phyloP scores from a whole-genome alignment of 2,329 filamentous ascomycete genomes.

The Aotearoamyces nothofagi region DNA sequence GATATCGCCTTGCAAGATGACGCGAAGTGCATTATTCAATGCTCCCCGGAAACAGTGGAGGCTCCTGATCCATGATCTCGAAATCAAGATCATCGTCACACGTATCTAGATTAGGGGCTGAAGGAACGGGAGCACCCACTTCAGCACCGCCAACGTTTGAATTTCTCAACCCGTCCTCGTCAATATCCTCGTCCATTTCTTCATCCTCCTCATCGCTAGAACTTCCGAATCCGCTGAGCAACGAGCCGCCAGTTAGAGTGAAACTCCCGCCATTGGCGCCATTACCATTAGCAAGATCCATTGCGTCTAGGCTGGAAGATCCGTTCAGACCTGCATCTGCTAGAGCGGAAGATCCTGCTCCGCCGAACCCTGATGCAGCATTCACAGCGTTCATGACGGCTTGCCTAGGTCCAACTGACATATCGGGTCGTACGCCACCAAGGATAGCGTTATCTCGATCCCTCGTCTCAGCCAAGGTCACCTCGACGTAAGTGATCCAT shows the following conservation, averaged over 20 bases:
- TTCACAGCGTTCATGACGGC: slow-evolving; percentile 41
- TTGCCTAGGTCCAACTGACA: slow-evolving; percentile 66
- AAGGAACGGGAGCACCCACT: slow-evolving; percentile 34
- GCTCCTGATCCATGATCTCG: slow-evolving; percentile 20
- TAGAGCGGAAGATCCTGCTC: slow-evolving; percentile 44
- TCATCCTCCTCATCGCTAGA: slow-evolving; percentile 95
- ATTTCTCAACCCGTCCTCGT: slow-evolving; percentile 35
- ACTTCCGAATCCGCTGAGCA: slow-evolving; percentile 84
- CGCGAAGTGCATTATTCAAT: slow-evolving; percentile 57
- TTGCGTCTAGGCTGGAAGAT: slow-evolving; percentile 26
- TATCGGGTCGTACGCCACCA: slow-evolving; percentile 83
- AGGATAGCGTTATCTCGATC: slow-evolving; percentile 98
- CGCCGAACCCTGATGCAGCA: slow-evolving; percentile 37
- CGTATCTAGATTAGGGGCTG: slow-evolving; percentile 20
- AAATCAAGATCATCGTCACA: slow-evolving; percentile 22
- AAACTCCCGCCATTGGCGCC: slow-evolving; percentile 57
- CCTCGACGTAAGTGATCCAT: slow-evolving; percentile 92
- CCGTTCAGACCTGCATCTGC: slow-evolving; percentile 72
- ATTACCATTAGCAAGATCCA: slow-evolving; percentile 52
- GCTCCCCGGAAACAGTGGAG: slow-evolving; percentile 21
- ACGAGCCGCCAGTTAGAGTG: slow-evolving; percentile 54
- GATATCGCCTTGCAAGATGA: slow-evolving; percentile 23
- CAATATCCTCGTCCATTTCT: slow-evolving; percentile 74
- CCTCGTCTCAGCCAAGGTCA: slow-evolving; percentile 79
- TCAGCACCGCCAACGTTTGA: slow-evolving; percentile 33